Conservation (phyloP, 345 rosid genomes). For the Ceriops decandra region DNA sequence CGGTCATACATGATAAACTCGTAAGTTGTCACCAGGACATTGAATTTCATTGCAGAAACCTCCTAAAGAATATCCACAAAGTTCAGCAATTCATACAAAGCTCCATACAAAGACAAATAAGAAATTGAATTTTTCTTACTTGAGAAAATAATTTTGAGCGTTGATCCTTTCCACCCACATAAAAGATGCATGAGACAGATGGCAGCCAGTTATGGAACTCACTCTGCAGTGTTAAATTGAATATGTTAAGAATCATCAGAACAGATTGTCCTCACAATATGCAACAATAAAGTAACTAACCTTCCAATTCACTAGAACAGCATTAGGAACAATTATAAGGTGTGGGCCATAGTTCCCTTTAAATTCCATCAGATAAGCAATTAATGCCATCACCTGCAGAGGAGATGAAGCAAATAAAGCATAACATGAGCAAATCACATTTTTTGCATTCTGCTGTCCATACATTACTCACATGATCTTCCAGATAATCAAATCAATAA, state of each 20-base stretch:
- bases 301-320: constrained; percentile 99
- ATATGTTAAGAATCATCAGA: constrained; percentile 5
- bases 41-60: constrained; percentile 93
- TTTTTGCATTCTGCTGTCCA: constrained; percentile 5
- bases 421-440: not conserved
- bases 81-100: constrained; percentile 20
- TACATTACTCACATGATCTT: not conserved
- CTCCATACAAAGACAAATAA: constrained; percentile 2
- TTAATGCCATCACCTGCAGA: constrained; percentile 91
- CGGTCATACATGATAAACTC: constrained; percentile 99
- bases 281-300: constrained; percentile 39
- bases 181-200: constrained; percentile 89
- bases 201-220: constrained; percentile 97
- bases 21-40: constrained; percentile 96
- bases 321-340: constrained; percentile 99
- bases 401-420: constrained; percentile 20
- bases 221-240: constrained; percentile 57
- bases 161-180: constrained; percentile 94
- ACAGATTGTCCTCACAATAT: not conserved
- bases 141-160: constrained; percentile 93
- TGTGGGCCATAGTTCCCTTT: constrained; percentile 99
- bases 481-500: not conserved
- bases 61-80: constrained; percentile 47
- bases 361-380: constrained; percentile 99
- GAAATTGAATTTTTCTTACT: constrained; percentile 37